phyloP scores from a whole-genome alignment of 2,329 filamentous ascomycete genomes.

The Lasiodiplodia sp. region DNA sequence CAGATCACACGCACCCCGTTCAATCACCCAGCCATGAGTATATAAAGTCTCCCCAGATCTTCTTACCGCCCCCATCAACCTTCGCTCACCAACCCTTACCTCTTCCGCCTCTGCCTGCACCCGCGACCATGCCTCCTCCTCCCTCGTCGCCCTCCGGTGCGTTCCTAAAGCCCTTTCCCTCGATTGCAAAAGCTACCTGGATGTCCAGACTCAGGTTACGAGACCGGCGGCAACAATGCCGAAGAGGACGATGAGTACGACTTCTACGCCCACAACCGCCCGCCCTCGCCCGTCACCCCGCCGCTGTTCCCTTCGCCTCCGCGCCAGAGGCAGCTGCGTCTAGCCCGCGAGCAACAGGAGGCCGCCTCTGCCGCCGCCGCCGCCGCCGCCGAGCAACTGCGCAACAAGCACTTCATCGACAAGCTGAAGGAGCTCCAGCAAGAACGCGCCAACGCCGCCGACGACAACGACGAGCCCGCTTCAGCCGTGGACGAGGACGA shows the following conservation, averaged over 20 bases:
- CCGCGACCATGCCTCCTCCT: neutral
- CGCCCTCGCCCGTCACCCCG: neutral
- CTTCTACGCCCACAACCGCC: neutral
- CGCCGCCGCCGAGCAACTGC: neutral
- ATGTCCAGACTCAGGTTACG: neutral
- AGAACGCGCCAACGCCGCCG: neutral
- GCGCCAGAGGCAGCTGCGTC: neutral
- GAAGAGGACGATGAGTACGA: slow-evolving; percentile 1
- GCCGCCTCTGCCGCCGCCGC: neutral
- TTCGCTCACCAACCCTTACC: neutral
- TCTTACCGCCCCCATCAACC: neutral
- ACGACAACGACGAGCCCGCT: neutral
- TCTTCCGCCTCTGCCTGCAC: neutral
- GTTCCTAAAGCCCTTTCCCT: neutral
- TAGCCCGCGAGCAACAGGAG: neutral
- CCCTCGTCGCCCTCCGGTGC: neutral
- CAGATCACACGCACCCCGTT: neutral
- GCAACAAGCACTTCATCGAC: neutral
- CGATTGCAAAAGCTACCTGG: neutral
- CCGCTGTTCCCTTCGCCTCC: neutral
- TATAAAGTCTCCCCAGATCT: neutral
- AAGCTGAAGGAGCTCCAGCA: neutral
- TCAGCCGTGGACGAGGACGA: too few species aligned
- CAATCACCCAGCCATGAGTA: neutral
- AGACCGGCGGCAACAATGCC: neutral